A percentile compares a stretch with the other conserved stretches of the same genome.
phyloP scores from a whole-genome alignment of 768 basidiomycete genomes.

The Phlebiopsis flavidoalba region DNA sequence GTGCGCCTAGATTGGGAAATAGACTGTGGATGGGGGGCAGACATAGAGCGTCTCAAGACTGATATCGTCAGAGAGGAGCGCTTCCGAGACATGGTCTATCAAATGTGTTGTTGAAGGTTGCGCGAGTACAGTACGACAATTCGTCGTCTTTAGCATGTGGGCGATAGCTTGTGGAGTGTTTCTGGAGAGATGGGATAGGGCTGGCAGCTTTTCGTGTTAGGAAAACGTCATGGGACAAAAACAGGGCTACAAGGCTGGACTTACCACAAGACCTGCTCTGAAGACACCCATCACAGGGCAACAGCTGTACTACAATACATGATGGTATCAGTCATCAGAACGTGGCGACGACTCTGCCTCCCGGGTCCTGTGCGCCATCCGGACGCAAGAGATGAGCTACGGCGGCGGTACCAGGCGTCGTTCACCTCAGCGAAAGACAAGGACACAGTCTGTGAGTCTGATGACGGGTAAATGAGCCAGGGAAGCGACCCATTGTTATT shows the following conservation, averaged over 20 bases:
- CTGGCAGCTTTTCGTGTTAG: constrained; percentile 9
- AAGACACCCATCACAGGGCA: constrained; percentile 4
- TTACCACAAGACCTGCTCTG: constrained; percentile 10
- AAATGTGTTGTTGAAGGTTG: constrained; percentile 25
- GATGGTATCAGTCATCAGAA: constrained; percentile 9
- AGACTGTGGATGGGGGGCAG: constrained; percentile 7
- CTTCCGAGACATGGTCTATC: constrained; percentile 22
- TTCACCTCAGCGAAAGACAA: background rate
- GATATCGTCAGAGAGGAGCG: constrained; percentile 10
- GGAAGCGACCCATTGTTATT: background rate
- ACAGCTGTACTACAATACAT: too few relatives aligned
- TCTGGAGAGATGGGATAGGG: constrained; percentile 26
- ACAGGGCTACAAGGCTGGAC: background rate
- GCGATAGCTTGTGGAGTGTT: constrained; percentile 31
- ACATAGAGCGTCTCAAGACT: constrained; percentile 11
- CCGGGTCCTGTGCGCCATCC: background rate
- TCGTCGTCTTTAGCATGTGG: constrained; percentile 31
- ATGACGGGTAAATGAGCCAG: background rate
- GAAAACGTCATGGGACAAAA: background rate
- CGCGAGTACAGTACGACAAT: constrained; percentile 36
- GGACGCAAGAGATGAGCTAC: constrained; percentile 3
- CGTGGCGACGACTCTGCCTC: constrained; percentile 3
- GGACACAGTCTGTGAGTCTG: background rate
- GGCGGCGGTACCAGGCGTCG: background rate
- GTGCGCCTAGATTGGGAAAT: constrained; percentile 10